phyloP scores from a whole-genome alignment of 805 yeast species.

The Saccharomycopsis babjevae region DNA sequence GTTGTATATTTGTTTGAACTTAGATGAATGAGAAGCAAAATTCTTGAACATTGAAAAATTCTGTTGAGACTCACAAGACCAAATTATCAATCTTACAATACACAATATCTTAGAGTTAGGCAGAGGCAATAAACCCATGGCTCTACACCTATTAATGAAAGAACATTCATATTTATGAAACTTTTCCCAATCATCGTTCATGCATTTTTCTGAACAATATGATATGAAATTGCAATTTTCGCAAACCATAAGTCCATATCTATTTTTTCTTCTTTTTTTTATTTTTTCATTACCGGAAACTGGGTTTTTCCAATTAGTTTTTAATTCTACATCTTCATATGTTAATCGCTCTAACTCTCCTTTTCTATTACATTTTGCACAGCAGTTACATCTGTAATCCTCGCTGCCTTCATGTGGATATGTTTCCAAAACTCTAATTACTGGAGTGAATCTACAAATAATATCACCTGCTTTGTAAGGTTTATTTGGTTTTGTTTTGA shows the following conservation, averaged over 20 bases:
- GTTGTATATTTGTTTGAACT: background rate
- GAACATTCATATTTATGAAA: constrained; percentile 12
- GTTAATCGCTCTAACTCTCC: background rate
- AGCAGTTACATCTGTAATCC: constrained; percentile 7
- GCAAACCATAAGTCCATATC: constrained; percentile 2
- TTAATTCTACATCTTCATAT: background rate
- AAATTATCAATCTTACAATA: constrained; percentile 7
- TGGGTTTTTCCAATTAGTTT: background rate
- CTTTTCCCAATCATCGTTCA: background rate
- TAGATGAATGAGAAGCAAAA: constrained; percentile 6
- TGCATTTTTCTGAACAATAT: constrained; percentile 8
- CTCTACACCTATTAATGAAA: background rate
- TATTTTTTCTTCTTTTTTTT: background rate
- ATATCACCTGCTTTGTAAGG: background rate
- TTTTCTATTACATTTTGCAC: background rate
- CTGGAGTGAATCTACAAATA: constrained; percentile 3
- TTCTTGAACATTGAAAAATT: constrained; percentile 1
- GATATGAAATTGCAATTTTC: background rate
- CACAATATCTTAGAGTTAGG: background rate
- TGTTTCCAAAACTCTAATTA: constrained; percentile 1
- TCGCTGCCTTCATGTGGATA: background rate
- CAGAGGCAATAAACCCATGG: background rate
- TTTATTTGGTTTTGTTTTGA: background rate
- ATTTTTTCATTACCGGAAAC: background rate
- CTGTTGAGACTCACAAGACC: constrained; percentile 1